Conservation (phyloP, 768 basidiomycete species). For the Austroboletus festivus region DNA sequence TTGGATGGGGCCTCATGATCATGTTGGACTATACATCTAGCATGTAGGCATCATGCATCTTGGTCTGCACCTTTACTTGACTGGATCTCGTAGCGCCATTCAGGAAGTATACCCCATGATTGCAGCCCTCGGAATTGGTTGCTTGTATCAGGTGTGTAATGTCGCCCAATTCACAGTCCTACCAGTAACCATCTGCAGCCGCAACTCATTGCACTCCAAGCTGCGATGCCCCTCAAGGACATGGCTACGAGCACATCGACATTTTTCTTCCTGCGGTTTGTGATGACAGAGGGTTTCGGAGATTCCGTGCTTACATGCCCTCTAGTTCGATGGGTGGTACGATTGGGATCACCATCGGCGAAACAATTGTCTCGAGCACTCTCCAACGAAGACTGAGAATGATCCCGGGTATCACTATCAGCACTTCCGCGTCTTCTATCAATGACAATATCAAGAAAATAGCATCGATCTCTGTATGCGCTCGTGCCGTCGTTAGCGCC, state of each 20-base stretch:
- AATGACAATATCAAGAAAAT: slow-evolving; percentile 48
- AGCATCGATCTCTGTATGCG: slow-evolving; percentile 28
- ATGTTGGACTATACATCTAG: slow-evolving; percentile 57
- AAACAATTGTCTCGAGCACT: slow-evolving; percentile 66
- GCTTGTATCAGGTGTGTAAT: slow-evolving; percentile 50
- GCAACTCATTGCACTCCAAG: slow-evolving; percentile 73
- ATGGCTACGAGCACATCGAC: slow-evolving; percentile 80
- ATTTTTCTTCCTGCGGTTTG: slow-evolving; percentile 66
- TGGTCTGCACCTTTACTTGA: background rate
- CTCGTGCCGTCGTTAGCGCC: background rate
- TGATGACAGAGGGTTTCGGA: background rate
- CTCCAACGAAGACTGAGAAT: slow-evolving; percentile 14
- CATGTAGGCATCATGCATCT: slow-evolving; percentile 9
- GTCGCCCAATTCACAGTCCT: background rate
- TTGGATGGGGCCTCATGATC: slow-evolving; percentile 60
- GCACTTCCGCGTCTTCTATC: slow-evolving; percentile 43
- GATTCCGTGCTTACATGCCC: background rate
- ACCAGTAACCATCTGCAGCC: background rate
- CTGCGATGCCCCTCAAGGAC: slow-evolving; percentile 83
- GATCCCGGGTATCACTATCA: slow-evolving; percentile 27
- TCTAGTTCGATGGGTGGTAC: slow-evolving; percentile 68
- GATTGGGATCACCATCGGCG: slow-evolving; percentile 69
- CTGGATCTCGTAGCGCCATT: slow-evolving; percentile 43
- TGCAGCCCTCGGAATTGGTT: slow-evolving; percentile 62
- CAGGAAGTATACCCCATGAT: slow-evolving; percentile 66